Base-by-base conservation (phyloP, 306 rosid genomes). In the Vicia villosa region DNA sequence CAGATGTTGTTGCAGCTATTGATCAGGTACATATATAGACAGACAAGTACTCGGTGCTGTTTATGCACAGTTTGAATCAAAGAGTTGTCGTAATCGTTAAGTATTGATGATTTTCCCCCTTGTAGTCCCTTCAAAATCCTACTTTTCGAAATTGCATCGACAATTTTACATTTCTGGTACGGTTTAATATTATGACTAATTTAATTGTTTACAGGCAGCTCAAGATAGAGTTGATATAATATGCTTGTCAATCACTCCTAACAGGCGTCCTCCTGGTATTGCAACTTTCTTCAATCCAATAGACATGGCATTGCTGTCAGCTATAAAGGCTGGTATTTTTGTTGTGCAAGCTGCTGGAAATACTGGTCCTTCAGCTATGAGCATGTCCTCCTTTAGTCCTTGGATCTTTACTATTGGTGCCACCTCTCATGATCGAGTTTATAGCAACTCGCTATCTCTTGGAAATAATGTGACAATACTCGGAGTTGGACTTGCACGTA, bases 321-420 rank as follows among this genome's bases (percentile, higher is more conserved):
- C 99, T 20, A 89, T 86, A 40, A 91, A 87, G 88, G 86, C 86
- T 69, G 97, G 97, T 66, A 87, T 91, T 51, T 95, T 95, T 67
- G 97, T 89, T n/a, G 99, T 91, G 83, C 99, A 95, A 89, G 99
- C 99, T 63, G 97, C 99, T 17, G 99, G 99, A 14, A 95, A 95
- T 76, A 95, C 97, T 24, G 99, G 99, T 67, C 97, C 99, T 8
- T 83, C 97, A 20, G 91, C 99, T 15, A 86, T 83, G 86, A 95
- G 97, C 85, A 83, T 95, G 92, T 86, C 91, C 51, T 95, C 99
- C 67, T 95, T 91, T 76, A 95, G 99, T 78, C 99, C 99, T 3
- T 95, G 99, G 99, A 95, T 95, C 43, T 87, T 78, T 81, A 84
- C 99, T 19, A 85, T 91, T 45, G 99, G 99, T 26, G 97, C 99